Percentiles rank a stretch among this genome's conserved stretches.
Conservation (phyloP, 768 basidiomycete genomes). For the Crepidotus variabilis region DNA sequence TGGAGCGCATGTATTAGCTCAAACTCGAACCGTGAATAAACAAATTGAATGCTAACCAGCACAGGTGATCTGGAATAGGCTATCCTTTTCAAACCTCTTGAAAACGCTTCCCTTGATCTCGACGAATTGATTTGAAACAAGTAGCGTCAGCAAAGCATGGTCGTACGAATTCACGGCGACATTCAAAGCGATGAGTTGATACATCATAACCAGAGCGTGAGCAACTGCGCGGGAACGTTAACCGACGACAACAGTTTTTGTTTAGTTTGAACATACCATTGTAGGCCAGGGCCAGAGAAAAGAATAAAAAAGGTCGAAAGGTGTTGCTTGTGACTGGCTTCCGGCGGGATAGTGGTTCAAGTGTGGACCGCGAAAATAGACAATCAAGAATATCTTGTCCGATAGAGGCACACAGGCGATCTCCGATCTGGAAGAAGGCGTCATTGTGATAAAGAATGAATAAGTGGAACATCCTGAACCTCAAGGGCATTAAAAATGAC, state of each 20-base stretch:
- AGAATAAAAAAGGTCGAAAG: constrained; percentile 80
- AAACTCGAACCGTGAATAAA: neutral
- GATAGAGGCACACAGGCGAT: constrained; percentile 90
- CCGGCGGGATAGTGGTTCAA: constrained; percentile 66
- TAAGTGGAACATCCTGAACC: constrained; percentile 53
- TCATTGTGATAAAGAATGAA: constrained; percentile 2
- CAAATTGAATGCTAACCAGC: constrained; percentile 56
- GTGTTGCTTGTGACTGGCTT: constrained; percentile 59
- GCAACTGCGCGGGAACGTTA: constrained; percentile 46
- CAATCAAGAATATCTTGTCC: constrained; percentile 98
- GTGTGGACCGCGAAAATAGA: constrained; percentile 88
- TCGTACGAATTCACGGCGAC: constrained; percentile 99
- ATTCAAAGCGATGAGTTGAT: constrained; percentile 91
- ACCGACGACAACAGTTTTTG: neutral
- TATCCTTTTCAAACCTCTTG: constrained; percentile 99
- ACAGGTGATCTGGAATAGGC: constrained; percentile 96
- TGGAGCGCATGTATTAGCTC: constrained; percentile 21
- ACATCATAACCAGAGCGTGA: constrained; percentile 93
- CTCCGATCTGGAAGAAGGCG: constrained; percentile 70
- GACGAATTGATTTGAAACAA: constrained; percentile 98
- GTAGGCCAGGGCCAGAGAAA: constrained; percentile 77
- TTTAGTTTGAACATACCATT: constrained; percentile 53
- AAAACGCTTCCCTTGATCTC: constrained; percentile 99
- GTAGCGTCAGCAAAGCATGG: constrained; percentile 87
- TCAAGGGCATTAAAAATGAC: constrained; percentile 99